Base-by-base conservation (phyloP, 495 filamentous ascomycete genomes). In the Penicillium parvum region DNA sequence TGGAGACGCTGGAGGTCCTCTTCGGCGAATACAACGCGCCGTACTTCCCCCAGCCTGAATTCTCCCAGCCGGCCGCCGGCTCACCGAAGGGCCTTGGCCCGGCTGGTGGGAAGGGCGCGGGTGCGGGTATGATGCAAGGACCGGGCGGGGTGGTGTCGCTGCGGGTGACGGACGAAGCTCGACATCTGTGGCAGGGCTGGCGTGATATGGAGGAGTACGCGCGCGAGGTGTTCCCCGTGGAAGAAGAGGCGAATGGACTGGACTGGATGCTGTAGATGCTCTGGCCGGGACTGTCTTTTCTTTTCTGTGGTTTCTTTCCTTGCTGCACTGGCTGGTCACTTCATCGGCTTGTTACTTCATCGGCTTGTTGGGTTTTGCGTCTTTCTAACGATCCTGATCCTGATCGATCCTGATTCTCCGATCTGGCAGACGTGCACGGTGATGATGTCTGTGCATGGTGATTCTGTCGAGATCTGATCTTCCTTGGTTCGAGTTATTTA, bases 171-270 rank as follows among this genome's bases (percentile, higher is more conserved):
- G 72, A 77, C 20, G 79, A 87, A 40, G 83, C 89, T 7, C 67
- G 87, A 41, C 74, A 82, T 46, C 65, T 97, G 30, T 97, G 92
- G 92, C 85, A 94, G 53, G 92, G 91, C 4, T 86, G 85, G 58
- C 75, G 92, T 27, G 85, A 90, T 26, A 78, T 98, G 59, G 90
- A 97, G 55, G 92, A 97, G 62, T 98, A 97, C 64, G 92, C 91
- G 19, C 77, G 88, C 15, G 92, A 98, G 55, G 90, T 94, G 0
- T 98, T 96, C 55, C 90, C 89, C 0, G 72, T 95, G 3, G 92
- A 98, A 64, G 92, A 98, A 68, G 81, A 86, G 45, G 85, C 88
- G 2, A 96, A 98, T 64, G 92, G 91, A 4, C 68, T 90, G 53
- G 83, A 83, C 16, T 98, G 92, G 92, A 95, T 95, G 89, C 57